A percentile compares a stretch with the other conserved stretches of the same genome.
Conservation (phyloP, 805 yeast species). For the Kluyveromyces wickerhamii region DNA sequence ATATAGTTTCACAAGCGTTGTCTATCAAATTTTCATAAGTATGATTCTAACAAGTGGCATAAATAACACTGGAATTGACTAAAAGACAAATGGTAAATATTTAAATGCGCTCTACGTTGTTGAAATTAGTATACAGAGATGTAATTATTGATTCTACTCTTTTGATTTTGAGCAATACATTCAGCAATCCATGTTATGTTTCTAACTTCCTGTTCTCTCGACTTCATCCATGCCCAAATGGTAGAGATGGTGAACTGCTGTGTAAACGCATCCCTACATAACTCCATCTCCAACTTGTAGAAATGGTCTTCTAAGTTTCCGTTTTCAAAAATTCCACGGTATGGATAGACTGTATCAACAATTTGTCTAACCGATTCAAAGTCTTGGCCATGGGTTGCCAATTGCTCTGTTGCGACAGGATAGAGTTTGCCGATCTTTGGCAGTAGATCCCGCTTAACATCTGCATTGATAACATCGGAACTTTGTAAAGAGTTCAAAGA, state of each 20-base stretch:
- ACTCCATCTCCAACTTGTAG: constrained; percentile 84
- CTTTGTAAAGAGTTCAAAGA: constrained; percentile 70
- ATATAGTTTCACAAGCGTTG: too few species aligned
- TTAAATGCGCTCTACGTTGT: too few species aligned
- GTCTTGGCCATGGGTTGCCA: constrained; percentile 69
- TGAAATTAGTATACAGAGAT: constrained; percentile 66
- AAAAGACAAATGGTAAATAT: too few species aligned
- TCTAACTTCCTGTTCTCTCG: constrained; percentile 93
- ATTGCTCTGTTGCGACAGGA: constrained; percentile 54
- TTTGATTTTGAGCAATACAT: constrained; percentile 97
- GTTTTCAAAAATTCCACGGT: constrained; percentile 47
- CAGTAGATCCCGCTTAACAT: constrained; percentile 64
- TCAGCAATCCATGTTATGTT: constrained; percentile 99
- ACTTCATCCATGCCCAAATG: constrained; percentile 93
- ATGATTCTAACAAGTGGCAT: too few species aligned
- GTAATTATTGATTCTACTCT: constrained; percentile 85
- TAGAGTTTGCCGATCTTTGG: constrained; percentile 80
- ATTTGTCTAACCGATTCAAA: constrained; percentile 68
- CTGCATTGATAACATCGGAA: constrained; percentile 44
- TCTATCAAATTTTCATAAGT: too few species aligned
- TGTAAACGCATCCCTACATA: constrained; percentile 87
- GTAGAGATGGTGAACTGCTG: constrained; percentile 90
- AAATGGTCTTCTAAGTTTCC: constrained; percentile 86
- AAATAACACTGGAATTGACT: too few species aligned
- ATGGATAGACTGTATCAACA: constrained; percentile 59